Evolutionary conservation across 202 grass and related monocot species (phyloP).

Genomic region (Eragrostis tef): DNA sequence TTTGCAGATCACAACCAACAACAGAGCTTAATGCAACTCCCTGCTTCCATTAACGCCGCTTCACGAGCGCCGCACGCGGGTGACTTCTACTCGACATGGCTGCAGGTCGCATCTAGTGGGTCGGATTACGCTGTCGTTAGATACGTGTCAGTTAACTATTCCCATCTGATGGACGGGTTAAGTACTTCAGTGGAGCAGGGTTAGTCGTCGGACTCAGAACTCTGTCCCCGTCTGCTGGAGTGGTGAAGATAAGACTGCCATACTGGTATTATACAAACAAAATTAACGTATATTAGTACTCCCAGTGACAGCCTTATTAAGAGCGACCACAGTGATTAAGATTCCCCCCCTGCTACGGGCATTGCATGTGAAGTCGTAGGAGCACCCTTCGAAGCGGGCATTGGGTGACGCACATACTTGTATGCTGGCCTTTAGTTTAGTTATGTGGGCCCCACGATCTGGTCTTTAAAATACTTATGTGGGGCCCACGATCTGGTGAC

Average conservation of each 20-base stretch:
- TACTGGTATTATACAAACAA: neutral
- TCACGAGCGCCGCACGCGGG: neutral
- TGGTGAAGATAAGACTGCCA: neutral
- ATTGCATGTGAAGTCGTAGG: conserved; percentile 42
- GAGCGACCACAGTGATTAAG: conserved; percentile 17
- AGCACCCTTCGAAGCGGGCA: conserved; percentile 3
- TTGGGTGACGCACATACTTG: neutral
- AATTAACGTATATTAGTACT: neutral
- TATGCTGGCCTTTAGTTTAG: conserved; percentile 10
- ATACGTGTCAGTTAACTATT: neutral
- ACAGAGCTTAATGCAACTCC: neutral
- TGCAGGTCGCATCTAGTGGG: neutral
- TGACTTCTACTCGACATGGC: neutral
- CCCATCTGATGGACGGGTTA: neutral
- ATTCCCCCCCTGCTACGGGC: conserved; percentile 32
- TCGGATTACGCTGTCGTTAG: neutral
- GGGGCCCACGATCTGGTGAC: conserved; percentile 16
- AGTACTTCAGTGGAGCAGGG: neutral
- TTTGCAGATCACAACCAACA: neutral
- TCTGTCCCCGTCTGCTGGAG: neutral
- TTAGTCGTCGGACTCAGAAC: neutral
- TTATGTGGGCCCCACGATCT: neutral
- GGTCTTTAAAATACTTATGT: neutral
- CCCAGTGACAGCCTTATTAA: conserved; percentile 39
- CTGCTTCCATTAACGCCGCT: neutral